phyloP scores from a whole-genome alignment of 1,139 yeast species.

The Hyphopichia fennica region DNA sequence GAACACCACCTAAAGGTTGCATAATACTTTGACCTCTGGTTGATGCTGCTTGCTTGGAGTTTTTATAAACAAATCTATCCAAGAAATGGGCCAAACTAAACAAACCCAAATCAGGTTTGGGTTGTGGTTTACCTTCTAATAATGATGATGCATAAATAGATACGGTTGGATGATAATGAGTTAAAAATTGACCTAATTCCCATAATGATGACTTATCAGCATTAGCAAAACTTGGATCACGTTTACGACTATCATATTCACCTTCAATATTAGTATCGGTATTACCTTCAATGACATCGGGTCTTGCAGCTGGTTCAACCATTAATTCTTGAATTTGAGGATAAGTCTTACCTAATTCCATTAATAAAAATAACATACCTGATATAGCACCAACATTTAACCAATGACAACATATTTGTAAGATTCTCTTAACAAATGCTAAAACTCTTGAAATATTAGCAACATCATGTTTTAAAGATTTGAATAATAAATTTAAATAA shows the following conservation, averaged over 20 bases:
- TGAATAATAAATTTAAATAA: constrained; percentile 81
- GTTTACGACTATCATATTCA: constrained; percentile 76
- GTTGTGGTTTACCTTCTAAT: constrained; percentile 44
- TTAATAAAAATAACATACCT: constrained; percentile 81
- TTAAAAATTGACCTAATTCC: constrained; percentile 74
- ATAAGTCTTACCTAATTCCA: constrained; percentile 53
- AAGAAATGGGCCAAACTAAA: constrained; percentile 87
- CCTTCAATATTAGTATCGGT: constrained; percentile 15
- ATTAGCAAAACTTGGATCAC: constrained; percentile 88
- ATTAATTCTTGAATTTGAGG: constrained; percentile 47
- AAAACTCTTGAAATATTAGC: constrained; percentile 62
- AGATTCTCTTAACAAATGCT: constrained; percentile 89
- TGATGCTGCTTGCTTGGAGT: constrained; percentile 73
- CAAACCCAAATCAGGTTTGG: constrained; percentile 82
- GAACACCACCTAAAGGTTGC: constrained; percentile 96
- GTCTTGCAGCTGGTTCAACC: constrained; percentile 41
- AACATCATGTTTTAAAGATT: constrained; percentile 74
- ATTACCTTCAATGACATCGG: constrained; percentile 28
- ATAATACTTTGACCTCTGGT: constrained; percentile 88
- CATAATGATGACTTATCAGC: constrained; percentile 81
- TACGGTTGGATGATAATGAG: constrained; percentile 92
- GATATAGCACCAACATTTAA: constrained; percentile 82
- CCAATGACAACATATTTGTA: constrained; percentile 87
- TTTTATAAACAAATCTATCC: constrained; percentile 93
- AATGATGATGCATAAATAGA: constrained; percentile 74